These are phyloP conservation scores for Pterula multifida DNA, from an alignment of 1,284 basidiomycete genomes.

Conservation along the genomic window DNA sequence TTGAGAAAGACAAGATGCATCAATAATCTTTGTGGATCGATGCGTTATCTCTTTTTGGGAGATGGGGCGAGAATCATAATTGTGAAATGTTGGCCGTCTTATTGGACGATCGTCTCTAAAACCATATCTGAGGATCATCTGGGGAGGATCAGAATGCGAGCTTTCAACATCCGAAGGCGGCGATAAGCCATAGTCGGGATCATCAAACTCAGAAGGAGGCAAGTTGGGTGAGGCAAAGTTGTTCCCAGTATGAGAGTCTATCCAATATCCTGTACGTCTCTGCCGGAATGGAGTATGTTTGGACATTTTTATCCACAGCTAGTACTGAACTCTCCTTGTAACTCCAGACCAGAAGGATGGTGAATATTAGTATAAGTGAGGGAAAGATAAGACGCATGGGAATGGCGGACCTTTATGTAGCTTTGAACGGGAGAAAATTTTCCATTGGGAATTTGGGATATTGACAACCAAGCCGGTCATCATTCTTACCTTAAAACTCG, in stretches of 20 bases:
- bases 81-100: neutral
- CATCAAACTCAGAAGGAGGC: neutral
- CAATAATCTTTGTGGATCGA: neutral
- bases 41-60: neutral
- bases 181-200: conserved; percentile 16
- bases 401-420: neutral
- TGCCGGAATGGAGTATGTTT: neutral
- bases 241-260: neutral
- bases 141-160: conserved; percentile 53
- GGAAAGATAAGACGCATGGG: neutral
- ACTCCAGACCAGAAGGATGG: no score
- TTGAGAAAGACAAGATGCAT: neutral
- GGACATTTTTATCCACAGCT: neutral
- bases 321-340: no score
- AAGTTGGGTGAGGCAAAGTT: neutral
- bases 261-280: neutral
- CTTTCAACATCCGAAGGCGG: conserved; percentile 49
- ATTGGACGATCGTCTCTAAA: neutral
- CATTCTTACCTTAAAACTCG: no score
- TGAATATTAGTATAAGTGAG: no score
- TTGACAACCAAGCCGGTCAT: neutral
- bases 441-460: neutral
- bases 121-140: conserved; percentile 50
- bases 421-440: neutral
- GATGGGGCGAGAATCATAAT: neutral